Evolutionary conservation across 352 stramenopile genomes (phyloP), one percentile per base, ranked within the genome.

Genomic region (Pythium graminicola): DNA sequence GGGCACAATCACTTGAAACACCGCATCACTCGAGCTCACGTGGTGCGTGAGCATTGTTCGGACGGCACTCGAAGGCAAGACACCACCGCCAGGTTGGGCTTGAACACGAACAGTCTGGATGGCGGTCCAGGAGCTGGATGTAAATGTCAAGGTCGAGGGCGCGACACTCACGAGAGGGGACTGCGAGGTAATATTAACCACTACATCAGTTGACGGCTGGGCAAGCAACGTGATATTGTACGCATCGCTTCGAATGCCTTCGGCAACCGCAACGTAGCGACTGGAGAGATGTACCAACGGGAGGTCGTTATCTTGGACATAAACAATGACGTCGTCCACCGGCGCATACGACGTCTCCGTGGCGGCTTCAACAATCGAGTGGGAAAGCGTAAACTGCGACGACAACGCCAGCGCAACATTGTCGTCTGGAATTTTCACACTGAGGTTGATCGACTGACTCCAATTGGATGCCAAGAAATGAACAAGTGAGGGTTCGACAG

Each of bases 231-330:
- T 64, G 6, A 86, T 66, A 13, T 68, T 48, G 46, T 86, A 86
- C 47, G 73, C 76, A 35, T 70, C 71, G 41, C 80, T 83, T 17
- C 60, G 60, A 4, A 83, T 17, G 3, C 54, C 42, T 41, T 85
- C 68, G 5, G 77, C 31, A 10, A 87, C 66, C 2, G 72, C 68
- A 24, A 71, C 60, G 39, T 72, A 76, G 8, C 70, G 64, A 36
- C 59, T 58, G 0, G 76, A 87, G 16, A 85, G 43, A n/a, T 69
- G 70, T n/a, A 85, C 55, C 2, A 71, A 54, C 1, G 76, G 72
- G 24, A 84, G 51, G 40, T 85, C 72, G 38, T 86, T 62, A 20
- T 86, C 78, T 41, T 65, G 61, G 4, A 89, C 56, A 11, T 65
- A 33, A 1, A 87, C 60, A 6, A 46, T 38, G 8, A 89, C 52